Percentiles rank a stretch among this genome's conserved stretches.
phyloP scores from a whole-genome alignment of 2,329 filamentous ascomycete genomes.

The Penicillium sp. region DNA sequence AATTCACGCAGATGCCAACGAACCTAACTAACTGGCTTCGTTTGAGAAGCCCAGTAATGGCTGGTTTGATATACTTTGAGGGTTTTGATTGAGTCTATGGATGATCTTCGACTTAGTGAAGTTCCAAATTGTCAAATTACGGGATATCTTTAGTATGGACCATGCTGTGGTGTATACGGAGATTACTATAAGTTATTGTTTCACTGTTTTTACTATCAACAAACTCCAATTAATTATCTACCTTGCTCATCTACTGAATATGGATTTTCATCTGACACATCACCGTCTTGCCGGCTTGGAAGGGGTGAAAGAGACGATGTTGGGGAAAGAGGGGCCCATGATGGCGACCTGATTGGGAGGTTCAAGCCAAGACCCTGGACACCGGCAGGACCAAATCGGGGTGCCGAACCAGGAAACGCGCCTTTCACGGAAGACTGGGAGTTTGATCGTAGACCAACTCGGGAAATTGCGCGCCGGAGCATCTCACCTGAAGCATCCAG shows the following conservation, averaged over 20 bases:
- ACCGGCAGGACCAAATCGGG: slow-evolving; percentile 26
- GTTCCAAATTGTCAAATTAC: background rate
- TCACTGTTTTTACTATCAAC: background rate
- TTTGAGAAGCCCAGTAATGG: background rate
- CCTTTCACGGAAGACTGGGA: slow-evolving; percentile 17
- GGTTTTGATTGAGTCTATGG: background rate
- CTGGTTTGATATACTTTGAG: background rate
- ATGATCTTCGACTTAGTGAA: background rate
- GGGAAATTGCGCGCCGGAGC: slow-evolving; percentile 52
- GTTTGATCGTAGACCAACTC: slow-evolving; percentile 37
- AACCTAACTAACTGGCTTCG: background rate
- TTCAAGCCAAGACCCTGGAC: slow-evolving; percentile 39
- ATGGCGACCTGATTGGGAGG: slow-evolving; percentile 31
- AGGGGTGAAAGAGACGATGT: slow-evolving; percentile 29
- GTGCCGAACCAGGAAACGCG: slow-evolving; percentile 13
- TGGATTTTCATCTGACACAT: slow-evolving; percentile 16
- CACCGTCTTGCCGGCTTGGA: slow-evolving; percentile 14
- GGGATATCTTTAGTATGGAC: background rate
- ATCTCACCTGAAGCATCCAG: slow-evolving; percentile 84
- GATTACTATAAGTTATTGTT: background rate
- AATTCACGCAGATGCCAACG: background rate
- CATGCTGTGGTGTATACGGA: too few species aligned
- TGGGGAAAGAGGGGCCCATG: slow-evolving; percentile 35
- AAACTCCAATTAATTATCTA: slow-evolving; percentile 9
- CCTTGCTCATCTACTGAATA: slow-evolving; percentile 13